Percentiles rank a stretch among this genome's conserved stretches.
phyloP scores from a whole-genome alignment of 257 asterid genomes.

The Penstemon newberryi region DNA sequence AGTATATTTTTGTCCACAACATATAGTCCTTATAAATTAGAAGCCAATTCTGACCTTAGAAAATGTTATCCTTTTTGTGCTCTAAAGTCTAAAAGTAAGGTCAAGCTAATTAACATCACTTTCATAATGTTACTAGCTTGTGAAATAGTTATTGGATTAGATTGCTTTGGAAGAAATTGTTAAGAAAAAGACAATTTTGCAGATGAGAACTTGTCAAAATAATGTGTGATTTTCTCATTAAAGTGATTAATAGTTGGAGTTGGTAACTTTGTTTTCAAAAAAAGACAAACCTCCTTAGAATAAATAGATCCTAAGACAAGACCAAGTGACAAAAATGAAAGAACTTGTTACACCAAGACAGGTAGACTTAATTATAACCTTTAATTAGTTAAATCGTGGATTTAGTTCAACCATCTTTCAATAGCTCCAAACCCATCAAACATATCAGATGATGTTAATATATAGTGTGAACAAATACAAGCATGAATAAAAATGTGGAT shows the following conservation, averaged over 20 bases:
- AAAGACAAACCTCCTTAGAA: constrained; percentile 33
- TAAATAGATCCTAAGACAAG: constrained; percentile 41
- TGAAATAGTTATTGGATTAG: constrained; percentile 12
- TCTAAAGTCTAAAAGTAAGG: too few species aligned
- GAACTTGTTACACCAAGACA: constrained; percentile 30
- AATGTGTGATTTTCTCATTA: constrained; percentile 38
- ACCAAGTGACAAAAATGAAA: constrained; percentile 36
- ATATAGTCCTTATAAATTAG: too few species aligned
- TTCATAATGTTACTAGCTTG: neutral
- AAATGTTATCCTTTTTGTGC: too few species aligned
- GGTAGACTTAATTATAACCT: neutral
- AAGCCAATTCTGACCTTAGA: too few species aligned
- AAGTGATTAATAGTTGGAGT: constrained; percentile 54
- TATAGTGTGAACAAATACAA: too few species aligned
- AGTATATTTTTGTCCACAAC: too few species aligned
- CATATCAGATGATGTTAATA: neutral
- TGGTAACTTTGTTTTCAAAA: constrained; percentile 38
- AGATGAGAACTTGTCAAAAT: constrained; percentile 33
- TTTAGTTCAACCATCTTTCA: constrained; percentile 30
- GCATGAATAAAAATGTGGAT: too few species aligned
- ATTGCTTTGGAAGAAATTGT: constrained; percentile 15
- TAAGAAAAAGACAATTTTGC: neutral
- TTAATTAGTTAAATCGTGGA: constrained; percentile 26
- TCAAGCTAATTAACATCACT: too few species aligned
- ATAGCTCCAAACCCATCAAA: constrained; percentile 6